Conservation (phyloP, 805 yeast genomes). For the Pichia pseudocactophila region DNA sequence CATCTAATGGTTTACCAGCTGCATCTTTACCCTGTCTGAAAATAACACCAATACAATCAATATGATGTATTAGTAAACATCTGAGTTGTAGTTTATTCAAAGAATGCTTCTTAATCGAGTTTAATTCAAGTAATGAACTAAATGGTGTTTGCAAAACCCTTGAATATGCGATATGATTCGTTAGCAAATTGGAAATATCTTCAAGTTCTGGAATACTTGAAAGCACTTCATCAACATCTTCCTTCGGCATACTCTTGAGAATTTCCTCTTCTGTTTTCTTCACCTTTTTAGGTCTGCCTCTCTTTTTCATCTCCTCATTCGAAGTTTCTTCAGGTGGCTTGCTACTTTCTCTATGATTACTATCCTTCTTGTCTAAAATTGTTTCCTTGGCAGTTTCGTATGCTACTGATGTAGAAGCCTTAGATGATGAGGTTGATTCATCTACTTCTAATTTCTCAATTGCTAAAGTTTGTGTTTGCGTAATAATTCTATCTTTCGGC, state of each 20-base stretch:
- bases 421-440: too few species aligned
- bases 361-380: too few species aligned
- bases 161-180: slow-evolving; percentile 85
- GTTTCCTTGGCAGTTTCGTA: too few species aligned
- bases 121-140: slow-evolving; percentile 48
- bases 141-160: slow-evolving; percentile 82
- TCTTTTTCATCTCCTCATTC: slow-evolving; percentile 6
- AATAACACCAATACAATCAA: slow-evolving; percentile 77
- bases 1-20: slow-evolving; percentile 89
- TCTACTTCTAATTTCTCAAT: too few species aligned
- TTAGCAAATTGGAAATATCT: slow-evolving; percentile 55
- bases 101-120: slow-evolving; percentile 44
- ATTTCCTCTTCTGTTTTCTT: slow-evolving; percentile 9
- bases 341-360: not conserved
- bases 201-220: slow-evolving; percentile 32
- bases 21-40: slow-evolving; percentile 91
- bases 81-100: slow-evolving; percentile 38
- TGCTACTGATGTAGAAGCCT: too few species aligned
- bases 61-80: slow-evolving; percentile 33
- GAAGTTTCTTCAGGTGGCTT: not conserved
- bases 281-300: slow-evolving; percentile 8
- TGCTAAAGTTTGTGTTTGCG: not conserved
- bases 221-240: slow-evolving; percentile 24
- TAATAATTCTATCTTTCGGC: too few species aligned
- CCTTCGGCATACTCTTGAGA: slow-evolving; percentile 14